phyloP scores from a whole-genome alignment of 2,329 filamentous ascomycete genomes.

The Aspergillus fischeri region DNA sequence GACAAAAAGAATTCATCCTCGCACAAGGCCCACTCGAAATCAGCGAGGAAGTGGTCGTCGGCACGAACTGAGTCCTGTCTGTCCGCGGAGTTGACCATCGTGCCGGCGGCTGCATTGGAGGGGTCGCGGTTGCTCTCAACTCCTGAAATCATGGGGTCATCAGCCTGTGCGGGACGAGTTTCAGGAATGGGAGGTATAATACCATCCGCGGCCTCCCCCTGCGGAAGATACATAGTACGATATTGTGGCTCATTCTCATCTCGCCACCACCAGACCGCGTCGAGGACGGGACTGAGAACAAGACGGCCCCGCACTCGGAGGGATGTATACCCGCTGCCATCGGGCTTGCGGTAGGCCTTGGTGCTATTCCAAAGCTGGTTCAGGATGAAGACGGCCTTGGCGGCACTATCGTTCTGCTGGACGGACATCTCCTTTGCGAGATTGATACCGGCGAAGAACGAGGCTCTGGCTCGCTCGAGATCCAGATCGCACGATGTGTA shows the following conservation, averaged over 20 bases:
- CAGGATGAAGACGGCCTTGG: conserved; percentile 30
- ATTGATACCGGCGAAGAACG: conserved; percentile 36
- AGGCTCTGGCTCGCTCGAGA: conserved; percentile 28
- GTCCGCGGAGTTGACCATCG: conserved; percentile 1
- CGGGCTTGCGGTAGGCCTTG: conserved; percentile 37
- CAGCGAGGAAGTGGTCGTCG: conserved; percentile 36
- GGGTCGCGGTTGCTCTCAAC: conserved; percentile 9
- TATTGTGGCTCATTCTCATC: conserved; percentile 36
- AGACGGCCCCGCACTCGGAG: conserved; percentile 40
- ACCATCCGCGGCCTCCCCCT: conserved; percentile 15
- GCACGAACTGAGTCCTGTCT: conserved; percentile 22
- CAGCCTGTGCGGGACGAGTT: neutral
- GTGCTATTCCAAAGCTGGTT: conserved; percentile 40
- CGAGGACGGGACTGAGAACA: conserved; percentile 34
- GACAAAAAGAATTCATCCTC: conserved; percentile 27
- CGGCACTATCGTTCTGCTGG: conserved; percentile 32
- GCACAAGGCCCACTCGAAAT: conserved; percentile 37
- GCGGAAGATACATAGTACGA: conserved; percentile 11
- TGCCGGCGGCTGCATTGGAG: conserved; percentile 1
- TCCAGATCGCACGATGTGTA: conserved; percentile 28
- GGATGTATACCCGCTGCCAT: conserved; percentile 31
- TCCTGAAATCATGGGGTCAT: conserved; percentile 1
- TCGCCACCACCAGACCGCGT: conserved; percentile 42
- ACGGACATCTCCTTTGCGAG: conserved; percentile 36
- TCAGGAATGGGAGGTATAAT: conserved; percentile 7